Conservation (phyloP, 108 stramenopile genomes). For the Aurantiochytrium sp. region DNA sequence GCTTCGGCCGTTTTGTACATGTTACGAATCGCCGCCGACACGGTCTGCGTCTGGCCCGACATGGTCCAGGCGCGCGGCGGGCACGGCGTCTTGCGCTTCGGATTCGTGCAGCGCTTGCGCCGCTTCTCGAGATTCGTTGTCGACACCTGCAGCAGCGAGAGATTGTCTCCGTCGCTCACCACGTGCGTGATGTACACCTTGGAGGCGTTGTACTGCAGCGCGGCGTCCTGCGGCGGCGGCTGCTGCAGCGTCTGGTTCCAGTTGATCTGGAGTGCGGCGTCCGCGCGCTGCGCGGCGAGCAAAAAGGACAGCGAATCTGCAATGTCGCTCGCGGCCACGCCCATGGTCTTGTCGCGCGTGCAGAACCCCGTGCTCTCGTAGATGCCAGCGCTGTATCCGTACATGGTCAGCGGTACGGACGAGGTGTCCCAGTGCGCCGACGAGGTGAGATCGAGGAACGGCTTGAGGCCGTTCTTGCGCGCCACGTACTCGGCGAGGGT, state of each 20-base stretch:
- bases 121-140: not conserved
- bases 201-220: not conserved
- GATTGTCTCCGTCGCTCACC: constrained; percentile 27
- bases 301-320: not conserved
- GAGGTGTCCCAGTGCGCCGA: not conserved
- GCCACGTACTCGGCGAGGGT: not conserved
- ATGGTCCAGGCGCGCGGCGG: constrained; percentile 16
- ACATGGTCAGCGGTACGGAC: not conserved
- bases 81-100: not conserved
- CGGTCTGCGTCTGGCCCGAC: not conserved
- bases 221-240: not conserved
- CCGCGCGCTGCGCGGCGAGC: not conserved
- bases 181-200: not conserved
- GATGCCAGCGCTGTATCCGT: not conserved
- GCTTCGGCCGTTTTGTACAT: not conserved
- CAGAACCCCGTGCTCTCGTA: constrained; percentile 3
- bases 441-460: not conserved
- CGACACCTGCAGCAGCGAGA: not conserved
- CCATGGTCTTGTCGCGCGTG: not conserved
- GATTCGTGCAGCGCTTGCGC: not conserved
- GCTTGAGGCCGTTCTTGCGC: not conserved
- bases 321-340: not conserved
- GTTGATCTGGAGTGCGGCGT: not conserved
- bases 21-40: not conserved
- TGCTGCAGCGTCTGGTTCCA: not conserved